These are phyloP conservation scores for Omphalea diandra DNA, from an alignment of 441 rosid species.

Conservation along the genomic window DNA sequence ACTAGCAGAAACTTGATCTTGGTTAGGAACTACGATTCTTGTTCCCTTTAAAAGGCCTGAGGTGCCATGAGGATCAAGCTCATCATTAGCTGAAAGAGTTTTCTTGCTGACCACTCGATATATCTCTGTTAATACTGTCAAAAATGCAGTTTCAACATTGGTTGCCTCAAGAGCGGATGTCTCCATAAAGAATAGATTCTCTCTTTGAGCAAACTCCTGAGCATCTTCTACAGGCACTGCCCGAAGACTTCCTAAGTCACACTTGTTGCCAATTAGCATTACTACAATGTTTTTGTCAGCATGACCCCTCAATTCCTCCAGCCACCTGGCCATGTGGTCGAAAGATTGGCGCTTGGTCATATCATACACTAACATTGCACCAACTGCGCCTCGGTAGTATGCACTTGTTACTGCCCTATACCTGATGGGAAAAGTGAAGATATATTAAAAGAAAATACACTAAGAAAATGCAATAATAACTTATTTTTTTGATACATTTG, in stretches of 20 bases:
- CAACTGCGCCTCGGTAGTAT: conserved; percentile 77
- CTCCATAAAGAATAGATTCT: conserved; percentile 83
- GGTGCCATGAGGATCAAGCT: conserved; percentile 36
- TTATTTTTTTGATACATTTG: too few species aligned
- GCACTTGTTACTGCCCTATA: conserved; percentile 80
- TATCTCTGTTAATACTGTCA: conserved; percentile 62
- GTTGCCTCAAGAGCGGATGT: conserved; percentile 84
- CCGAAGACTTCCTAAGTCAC: conserved; percentile 72
- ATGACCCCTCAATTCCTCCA: conserved; percentile 48
- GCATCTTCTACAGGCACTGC: conserved; percentile 75
- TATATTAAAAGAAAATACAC: too few species aligned
- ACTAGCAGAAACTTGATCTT: conserved; percentile 38
- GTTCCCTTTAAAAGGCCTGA: conserved; percentile 62
- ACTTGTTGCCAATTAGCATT: conserved; percentile 92
- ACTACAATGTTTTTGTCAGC: conserved; percentile 61
- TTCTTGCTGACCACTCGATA: conserved; percentile 69
- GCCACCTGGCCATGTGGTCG: conserved; percentile 52
- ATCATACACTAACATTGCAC: conserved; percentile 58
- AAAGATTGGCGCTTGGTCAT: conserved; percentile 48
- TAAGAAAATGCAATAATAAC: too few species aligned
- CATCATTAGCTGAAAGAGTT: conserved; percentile 49
- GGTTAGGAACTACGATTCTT: conserved; percentile 55
- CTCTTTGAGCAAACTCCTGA: conserved; percentile 71
- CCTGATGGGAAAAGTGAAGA: conserved; percentile 28
- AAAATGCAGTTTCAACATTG: conserved; percentile 74